Conservation (phyloP, 306 rosid genomes). For the Sechiopsis laciniata region DNA sequence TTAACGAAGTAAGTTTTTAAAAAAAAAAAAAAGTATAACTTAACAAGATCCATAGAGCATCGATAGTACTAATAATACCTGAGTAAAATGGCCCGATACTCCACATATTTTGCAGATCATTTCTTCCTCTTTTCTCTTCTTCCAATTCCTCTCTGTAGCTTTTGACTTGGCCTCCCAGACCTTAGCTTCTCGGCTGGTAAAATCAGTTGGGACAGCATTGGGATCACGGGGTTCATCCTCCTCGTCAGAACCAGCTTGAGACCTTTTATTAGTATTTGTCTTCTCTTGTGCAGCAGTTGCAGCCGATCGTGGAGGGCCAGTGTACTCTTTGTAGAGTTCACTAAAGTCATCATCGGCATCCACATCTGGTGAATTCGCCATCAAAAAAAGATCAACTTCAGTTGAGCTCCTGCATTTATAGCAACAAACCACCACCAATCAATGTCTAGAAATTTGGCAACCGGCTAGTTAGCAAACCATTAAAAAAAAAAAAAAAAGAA, state of each 20-base stretch:
- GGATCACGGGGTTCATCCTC: conserved; percentile 83
- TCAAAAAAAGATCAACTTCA: conserved; percentile 21
- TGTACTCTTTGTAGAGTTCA: conserved; percentile 93
- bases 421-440: background rate
- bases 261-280: conserved; percentile 60
- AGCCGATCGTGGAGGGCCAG: conserved; percentile 65
- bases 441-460: background rate
- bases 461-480: background rate
- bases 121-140: conserved; percentile 97
- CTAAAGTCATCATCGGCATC: conserved; percentile 82
- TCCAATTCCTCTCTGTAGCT: conserved; percentile 98
- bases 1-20: background rate
- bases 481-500: no score
- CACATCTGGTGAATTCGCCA: conserved; percentile 70
- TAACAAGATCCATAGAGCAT: background rate
- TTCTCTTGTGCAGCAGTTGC: conserved; percentile 44
- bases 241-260: conserved; percentile 70
- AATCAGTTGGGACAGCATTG: conserved; percentile 94
- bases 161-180: conserved; percentile 99
- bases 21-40: background rate
- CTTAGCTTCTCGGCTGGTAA: conserved; percentile 97
- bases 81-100: conserved; percentile 94
- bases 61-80: conserved; percentile 40
- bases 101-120: conserved; percentile 96
- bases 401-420: conserved; percentile 30